phyloP scores from a whole-genome alignment of 257 asterid species.

The Penstemon eatonii region DNA sequence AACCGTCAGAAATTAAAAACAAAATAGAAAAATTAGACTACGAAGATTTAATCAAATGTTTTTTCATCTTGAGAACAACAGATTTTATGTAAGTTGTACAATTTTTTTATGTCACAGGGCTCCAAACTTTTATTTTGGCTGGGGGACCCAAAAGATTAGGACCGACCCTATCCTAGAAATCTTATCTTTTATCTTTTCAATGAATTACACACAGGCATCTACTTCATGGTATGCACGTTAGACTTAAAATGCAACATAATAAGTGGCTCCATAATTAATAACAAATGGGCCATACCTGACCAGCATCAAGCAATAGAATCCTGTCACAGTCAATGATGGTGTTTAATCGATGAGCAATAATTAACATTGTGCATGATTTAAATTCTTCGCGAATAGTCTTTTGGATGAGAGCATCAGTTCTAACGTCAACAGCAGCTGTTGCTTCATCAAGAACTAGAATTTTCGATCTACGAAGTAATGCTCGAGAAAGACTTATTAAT shows the following conservation, averaged over 20 bases:
- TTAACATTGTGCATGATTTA: conserved; percentile 89
- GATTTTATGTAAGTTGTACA: no score
- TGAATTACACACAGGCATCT: not conserved
- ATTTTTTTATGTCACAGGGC: no score
- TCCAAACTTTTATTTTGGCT: no score
- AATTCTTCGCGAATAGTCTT: conserved; percentile 94
- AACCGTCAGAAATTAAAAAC: no score
- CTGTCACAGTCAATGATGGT: conserved; percentile 90
- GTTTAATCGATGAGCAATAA: conserved; percentile 92
- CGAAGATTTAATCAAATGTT: no score
- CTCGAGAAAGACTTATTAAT: conserved; percentile 86
- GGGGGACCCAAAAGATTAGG: no score
- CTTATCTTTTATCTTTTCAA: not conserved
- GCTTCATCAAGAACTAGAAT: conserved; percentile 99
- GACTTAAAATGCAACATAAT: not conserved
- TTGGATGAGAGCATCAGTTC: conserved; percentile 95
- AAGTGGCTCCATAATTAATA: not conserved
- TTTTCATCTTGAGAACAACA: no score
- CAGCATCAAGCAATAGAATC: conserved; percentile 81
- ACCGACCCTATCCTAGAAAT: no score
- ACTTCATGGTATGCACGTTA: not conserved
- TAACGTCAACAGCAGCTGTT: conserved; percentile 95
- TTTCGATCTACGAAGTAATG: conserved; percentile 90
- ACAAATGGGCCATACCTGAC: conserved; percentile 55
- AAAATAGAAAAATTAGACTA: no score